These are phyloP conservation scores for Tetrahymena thermophila DNA, from an alignment of 73 alveolate genomes.

Conservation along the genomic window DNA sequence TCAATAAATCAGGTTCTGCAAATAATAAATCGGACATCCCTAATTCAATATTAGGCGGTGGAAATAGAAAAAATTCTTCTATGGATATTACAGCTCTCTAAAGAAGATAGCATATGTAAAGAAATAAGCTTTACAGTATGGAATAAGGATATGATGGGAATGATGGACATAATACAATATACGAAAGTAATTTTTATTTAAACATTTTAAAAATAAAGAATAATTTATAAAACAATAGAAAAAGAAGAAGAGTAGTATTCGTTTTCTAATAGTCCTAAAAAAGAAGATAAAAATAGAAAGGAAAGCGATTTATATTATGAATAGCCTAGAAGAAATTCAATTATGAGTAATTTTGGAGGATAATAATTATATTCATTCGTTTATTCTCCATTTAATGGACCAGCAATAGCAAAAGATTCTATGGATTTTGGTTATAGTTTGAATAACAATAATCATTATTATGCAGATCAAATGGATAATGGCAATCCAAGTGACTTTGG, in stretches of 20 bases:
- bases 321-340: neutral
- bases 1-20: neutral
- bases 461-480: neutral
- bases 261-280: neutral
- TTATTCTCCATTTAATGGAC: neutral
- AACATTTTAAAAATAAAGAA: neutral
- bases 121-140: neutral
- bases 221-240: neutral
- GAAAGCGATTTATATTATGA: neutral
- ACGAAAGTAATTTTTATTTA: neutral
- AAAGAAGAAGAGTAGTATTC: neutral
- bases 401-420: neutral
- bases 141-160: neutral
- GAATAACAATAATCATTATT: neutral
- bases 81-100: neutral
- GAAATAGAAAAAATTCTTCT: neutral
- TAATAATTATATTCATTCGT: neutral
- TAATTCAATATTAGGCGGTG: neutral
- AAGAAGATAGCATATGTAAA: neutral
- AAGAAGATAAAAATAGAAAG: neutral
- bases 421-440: neutral
- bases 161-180: neutral
- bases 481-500: neutral
- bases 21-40: neutral
- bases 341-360: neutral